phyloP scores from a whole-genome alignment of 495 filamentous ascomycete species.

The Evernia prunastri region DNA sequence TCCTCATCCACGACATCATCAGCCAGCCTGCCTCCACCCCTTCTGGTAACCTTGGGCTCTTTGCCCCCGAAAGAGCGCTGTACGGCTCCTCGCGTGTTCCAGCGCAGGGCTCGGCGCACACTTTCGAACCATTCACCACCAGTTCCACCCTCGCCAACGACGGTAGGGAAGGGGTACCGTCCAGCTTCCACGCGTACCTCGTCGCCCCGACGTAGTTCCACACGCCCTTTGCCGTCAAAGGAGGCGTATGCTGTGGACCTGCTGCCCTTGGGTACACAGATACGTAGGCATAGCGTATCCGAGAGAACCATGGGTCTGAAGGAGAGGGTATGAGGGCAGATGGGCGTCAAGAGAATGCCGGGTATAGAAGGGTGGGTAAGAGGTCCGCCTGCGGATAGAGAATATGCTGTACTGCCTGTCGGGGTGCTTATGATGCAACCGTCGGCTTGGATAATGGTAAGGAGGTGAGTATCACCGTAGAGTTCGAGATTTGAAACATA shows the following conservation, averaged over 20 bases:
- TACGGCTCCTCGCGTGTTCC: constrained; percentile 81
- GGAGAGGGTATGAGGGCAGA: constrained; percentile 92
- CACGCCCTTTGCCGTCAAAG: constrained; percentile 91
- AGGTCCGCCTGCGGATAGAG: constrained; percentile 88
- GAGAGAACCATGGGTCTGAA: constrained; percentile 99
- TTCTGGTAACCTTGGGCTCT: constrained; percentile 26
- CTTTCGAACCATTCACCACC: constrained; percentile 92
- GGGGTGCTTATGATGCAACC: constrained; percentile 96
- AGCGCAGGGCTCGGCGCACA: constrained; percentile 79
- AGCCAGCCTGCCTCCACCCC: constrained; percentile 23
- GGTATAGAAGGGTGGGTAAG: constrained; percentile 96
- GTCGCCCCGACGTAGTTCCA: constrained; percentile 86
- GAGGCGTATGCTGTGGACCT: constrained; percentile 90
- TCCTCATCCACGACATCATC: constrained; percentile 39
- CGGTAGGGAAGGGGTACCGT: constrained; percentile 92
- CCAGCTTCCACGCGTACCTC: constrained; percentile 90
- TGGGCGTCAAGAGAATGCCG: constrained; percentile 93
- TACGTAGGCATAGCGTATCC: constrained; percentile 81
- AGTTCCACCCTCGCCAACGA: constrained; percentile 57
- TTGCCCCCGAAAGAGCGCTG: constrained; percentile 71
- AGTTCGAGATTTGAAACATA: constrained; percentile 95
- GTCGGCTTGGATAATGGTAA: constrained; percentile 93
- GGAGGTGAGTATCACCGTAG: constrained; percentile 84
- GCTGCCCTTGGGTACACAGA: constrained; percentile 74
- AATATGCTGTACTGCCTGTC: constrained; percentile 91